Conservation (phyloP, 1,139 yeast genomes). For the Saccharomyces uvarum region DNA sequence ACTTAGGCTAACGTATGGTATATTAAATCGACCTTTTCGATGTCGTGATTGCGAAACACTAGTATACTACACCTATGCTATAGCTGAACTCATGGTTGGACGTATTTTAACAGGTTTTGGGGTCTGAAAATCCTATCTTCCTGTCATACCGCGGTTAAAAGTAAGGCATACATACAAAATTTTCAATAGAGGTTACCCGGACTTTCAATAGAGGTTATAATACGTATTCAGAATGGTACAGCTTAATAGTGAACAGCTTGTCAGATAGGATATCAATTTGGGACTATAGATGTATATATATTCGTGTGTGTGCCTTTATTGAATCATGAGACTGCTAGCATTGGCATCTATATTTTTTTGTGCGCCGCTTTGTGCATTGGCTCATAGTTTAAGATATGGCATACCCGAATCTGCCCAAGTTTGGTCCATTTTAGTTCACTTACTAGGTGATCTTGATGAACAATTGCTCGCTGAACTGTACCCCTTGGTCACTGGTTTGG, state of each 20-base stretch:
- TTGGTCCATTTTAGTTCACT: neutral
- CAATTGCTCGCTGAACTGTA: conserved; percentile 11
- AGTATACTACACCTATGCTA: no score
- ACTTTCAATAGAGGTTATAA: neutral
- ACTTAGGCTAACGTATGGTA: no score
- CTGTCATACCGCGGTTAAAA: no score
- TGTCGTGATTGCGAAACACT: no score
- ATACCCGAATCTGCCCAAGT: neutral
- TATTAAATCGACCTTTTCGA: no score
- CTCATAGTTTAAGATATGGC: neutral
- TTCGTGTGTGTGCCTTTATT: neutral
- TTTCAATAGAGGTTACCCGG: no score
- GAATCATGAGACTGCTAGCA: neutral
- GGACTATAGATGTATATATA: neutral
- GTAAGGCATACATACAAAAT: no score
- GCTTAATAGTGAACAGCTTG: neutral
- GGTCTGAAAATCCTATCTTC: no score
- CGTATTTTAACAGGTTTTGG: no score
- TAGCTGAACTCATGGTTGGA: no score
- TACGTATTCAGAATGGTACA: neutral
- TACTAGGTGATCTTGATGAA: neutral
- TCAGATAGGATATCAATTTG: neutral
- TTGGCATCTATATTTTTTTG: neutral
- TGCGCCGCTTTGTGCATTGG: neutral
- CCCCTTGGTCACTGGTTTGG: conserved; percentile 14